A percentile compares a stretch with the other conserved stretches of the same genome.
phyloP scores from a whole-genome alignment of 2,329 filamentous ascomycete genomes.

The Aulographum hederae region DNA sequence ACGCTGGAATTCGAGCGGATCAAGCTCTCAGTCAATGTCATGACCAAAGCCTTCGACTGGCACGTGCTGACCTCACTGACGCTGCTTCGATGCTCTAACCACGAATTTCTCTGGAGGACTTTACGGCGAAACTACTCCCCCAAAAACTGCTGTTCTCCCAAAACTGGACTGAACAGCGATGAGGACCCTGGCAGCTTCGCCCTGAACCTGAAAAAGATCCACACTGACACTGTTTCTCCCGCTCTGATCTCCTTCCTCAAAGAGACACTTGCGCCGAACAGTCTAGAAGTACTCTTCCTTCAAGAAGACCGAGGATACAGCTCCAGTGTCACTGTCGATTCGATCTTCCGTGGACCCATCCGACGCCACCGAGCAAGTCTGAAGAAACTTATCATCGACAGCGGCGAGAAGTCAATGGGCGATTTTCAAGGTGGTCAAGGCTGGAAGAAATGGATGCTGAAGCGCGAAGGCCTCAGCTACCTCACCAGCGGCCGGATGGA shows the following conservation, averaged over 20 bases:
- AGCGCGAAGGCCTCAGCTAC: slow-evolving; percentile 49
- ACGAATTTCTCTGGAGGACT: slow-evolving; percentile 59
- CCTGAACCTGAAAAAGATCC: slow-evolving; percentile 52
- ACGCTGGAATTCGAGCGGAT: slow-evolving; percentile 59
- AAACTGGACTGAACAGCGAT: too few relatives aligned
- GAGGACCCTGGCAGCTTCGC: too few relatives aligned
- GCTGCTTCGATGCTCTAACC: slow-evolving; percentile 52
- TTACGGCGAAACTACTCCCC: slow-evolving; percentile 36
- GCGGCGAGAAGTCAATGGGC: slow-evolving; percentile 26
- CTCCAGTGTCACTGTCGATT: slow-evolving; percentile 46
- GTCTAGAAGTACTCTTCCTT: slow-evolving; percentile 60
- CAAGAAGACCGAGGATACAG: slow-evolving; percentile 41
- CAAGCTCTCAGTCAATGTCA: slow-evolving; percentile 51
- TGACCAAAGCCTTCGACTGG: slow-evolving; percentile 59
- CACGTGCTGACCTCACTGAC: slow-evolving; percentile 52
- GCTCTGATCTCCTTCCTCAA: slow-evolving; percentile 57
- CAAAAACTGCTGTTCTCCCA: too few relatives aligned
- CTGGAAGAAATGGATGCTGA: slow-evolving; percentile 47
- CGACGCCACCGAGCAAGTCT: slow-evolving; percentile 54
- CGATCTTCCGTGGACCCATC: slow-evolving; percentile 52
- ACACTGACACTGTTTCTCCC: slow-evolving; percentile 54
- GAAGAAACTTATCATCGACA: slow-evolving; percentile 57
- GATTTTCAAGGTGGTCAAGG: not conserved
- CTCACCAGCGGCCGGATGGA: slow-evolving; percentile 62
- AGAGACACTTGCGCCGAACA: slow-evolving; percentile 60